Evolutionary conservation across 306 rosid genomes (phyloP).

Genomic region (Acmispon strigosus): DNA sequence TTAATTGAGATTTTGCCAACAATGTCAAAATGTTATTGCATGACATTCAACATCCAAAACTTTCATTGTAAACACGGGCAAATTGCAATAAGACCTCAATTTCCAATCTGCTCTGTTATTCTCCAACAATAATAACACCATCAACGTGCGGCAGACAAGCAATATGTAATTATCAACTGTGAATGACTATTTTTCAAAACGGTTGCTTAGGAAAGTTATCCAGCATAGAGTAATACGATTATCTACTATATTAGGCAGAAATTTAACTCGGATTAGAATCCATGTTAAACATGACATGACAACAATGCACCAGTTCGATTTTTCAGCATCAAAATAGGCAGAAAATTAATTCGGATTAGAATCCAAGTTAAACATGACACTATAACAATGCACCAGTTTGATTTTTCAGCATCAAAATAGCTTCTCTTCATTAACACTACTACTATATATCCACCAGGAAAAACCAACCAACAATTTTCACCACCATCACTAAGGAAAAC

Average conservation of each 20-base stretch:
- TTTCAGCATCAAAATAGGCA: constrained; percentile 13
- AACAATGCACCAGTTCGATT: not conserved
- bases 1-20: not conserved
- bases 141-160: not conserved
- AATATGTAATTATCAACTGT: not conserved
- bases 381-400: not conserved
- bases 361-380: not conserved
- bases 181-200: not conserved
- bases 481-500: not conserved
- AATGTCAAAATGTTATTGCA: not conserved
- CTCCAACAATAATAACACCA: not conserved
- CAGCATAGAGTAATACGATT: not conserved
- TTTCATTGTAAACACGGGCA: not conserved
- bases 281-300: not conserved
- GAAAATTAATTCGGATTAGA: too few relatives aligned
- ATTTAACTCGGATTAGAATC: not conserved
- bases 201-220: not conserved
- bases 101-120: not conserved
- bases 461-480: not conserved
- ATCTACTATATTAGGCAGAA: not conserved
- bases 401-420: constrained; percentile 13
- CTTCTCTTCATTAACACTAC: not conserved
- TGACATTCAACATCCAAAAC: not conserved
- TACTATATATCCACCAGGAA: constrained; percentile 22
- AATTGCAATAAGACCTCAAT: not conserved